Conservation (phyloP, 2,329 filamentous ascomycete genomes). For the Immersiporthe knoxdaviesiana region DNA sequence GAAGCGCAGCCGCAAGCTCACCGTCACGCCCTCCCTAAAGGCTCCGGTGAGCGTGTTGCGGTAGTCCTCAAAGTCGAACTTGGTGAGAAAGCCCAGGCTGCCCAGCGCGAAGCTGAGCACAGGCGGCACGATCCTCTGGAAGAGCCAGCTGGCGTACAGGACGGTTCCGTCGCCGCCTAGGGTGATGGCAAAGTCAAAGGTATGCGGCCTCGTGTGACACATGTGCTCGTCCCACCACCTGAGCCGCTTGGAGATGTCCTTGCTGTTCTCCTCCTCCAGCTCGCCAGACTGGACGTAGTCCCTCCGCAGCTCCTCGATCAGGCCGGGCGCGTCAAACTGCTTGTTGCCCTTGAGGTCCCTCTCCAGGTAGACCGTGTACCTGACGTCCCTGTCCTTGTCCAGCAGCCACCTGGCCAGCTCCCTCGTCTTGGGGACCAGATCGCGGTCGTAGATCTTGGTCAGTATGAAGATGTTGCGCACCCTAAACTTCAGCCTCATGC, state of each 20-base stretch:
- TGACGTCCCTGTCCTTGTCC: constrained; percentile 65
- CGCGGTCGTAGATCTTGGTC: constrained; percentile 88
- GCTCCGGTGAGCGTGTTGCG: constrained; percentile 69
- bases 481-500: constrained; percentile 78
- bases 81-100: constrained; percentile 92
- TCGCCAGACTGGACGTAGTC: constrained; percentile 41
- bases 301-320: constrained; percentile 64
- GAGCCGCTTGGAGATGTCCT: constrained; percentile 57
- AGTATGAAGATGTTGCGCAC: constrained; percentile 85
- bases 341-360: constrained; percentile 71
- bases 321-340: constrained; percentile 71
- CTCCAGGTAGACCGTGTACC: constrained; percentile 84
- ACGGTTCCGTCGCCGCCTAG: constrained; percentile 97
- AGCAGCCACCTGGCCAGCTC: constrained; percentile 82
- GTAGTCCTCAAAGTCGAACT: constrained; percentile 87
- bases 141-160: constrained; percentile 93
- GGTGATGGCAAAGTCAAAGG: constrained; percentile 92
- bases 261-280: constrained; percentile 42
- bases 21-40: constrained; percentile 82
- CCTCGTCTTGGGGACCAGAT: constrained; percentile 75
- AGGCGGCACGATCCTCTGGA: constrained; percentile 92
- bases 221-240: constrained; percentile 84
- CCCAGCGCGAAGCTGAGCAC: constrained; percentile 90
- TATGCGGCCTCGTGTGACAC: constrained; percentile 77
- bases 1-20: constrained; percentile 85